Percentiles rank a stretch among this genome's conserved stretches.
Evolutionary conservation across 345 rosid genomes (phyloP).

Genomic region (Eucalyptus curtisii): DNA sequence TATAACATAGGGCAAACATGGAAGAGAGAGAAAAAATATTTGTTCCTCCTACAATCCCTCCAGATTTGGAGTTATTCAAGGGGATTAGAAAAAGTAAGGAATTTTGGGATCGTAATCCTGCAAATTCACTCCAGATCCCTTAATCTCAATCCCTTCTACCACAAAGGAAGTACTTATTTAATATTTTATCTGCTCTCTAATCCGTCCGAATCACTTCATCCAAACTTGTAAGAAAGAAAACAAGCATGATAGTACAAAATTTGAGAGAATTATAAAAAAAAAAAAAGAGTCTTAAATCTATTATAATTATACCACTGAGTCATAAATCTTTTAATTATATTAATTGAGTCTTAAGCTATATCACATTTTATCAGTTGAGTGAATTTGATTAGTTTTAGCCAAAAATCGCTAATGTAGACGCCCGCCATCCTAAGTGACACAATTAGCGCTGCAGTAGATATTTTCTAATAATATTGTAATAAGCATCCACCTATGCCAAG

Average conservation of each 20-base stretch:
- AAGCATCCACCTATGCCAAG: no score
- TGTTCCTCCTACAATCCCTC: background rate
- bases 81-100: background rate
- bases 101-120: background rate
- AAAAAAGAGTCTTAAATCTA: no score
- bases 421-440: no score
- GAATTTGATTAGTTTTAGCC: no score
- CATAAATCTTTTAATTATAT: no score
- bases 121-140: background rate
- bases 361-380: no score
- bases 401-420: accelerated
- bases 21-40: background rate
- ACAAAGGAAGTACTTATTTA: background rate
- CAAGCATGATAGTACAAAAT: background rate
- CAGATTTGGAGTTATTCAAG: background rate
- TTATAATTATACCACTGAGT: no score
- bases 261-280: no score
- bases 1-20: background rate
- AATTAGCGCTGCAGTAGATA: accelerated
- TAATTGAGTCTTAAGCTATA: no score
- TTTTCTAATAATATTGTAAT: no score
- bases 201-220: background rate
- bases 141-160: background rate
- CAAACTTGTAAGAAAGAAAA: background rate
- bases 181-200: background rate